A percentile compares a stretch with the other conserved stretches of the same genome.
These are phyloP conservation scores for Eudorina sp. DNA, from an alignment of 139 green algal species.

Conservation along the genomic window DNA sequence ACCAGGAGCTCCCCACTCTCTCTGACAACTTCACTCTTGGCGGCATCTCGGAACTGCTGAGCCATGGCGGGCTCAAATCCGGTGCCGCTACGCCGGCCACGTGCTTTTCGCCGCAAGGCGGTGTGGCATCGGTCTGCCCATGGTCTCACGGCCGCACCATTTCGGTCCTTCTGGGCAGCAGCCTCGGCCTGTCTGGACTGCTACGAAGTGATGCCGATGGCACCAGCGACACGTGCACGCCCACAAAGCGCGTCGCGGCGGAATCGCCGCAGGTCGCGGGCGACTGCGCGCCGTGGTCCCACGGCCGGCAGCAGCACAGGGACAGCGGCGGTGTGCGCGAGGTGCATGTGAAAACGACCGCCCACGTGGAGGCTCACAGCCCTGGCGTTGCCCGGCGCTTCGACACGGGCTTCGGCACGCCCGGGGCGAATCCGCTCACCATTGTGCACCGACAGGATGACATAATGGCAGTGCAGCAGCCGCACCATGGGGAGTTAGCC, in stretches of 20 bases:
- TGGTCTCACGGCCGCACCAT: conserved; percentile 15
- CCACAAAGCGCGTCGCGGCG: conserved; percentile 6
- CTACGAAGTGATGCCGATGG: neutral
- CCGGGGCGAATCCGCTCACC: no score
- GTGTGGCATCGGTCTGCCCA: neutral
- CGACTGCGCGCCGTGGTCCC: no score
- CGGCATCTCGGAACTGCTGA: conserved; percentile 19
- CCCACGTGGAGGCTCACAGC: no score
- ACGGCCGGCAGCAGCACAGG: no score
- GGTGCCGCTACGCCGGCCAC: conserved; percentile 8
- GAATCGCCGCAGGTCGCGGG: no score
- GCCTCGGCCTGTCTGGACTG: neutral
- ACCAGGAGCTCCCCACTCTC: neutral
- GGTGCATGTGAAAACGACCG: no score
- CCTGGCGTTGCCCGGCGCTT: no score
- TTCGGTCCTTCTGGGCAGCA: conserved; percentile 16
- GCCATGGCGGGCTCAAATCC: neutral
- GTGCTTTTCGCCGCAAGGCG: neutral
- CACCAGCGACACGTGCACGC: neutral
- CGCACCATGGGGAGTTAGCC: no score
- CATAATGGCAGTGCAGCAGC: neutral
- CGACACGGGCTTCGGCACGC: no score
- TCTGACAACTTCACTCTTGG: conserved; percentile 29
- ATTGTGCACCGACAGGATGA: no score
- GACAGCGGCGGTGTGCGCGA: no score